Percentiles rank a stretch among this genome's conserved stretches.
phyloP scores from a whole-genome alignment of 2,329 filamentous ascomycete species.

The Xenoacremonium recifei region DNA sequence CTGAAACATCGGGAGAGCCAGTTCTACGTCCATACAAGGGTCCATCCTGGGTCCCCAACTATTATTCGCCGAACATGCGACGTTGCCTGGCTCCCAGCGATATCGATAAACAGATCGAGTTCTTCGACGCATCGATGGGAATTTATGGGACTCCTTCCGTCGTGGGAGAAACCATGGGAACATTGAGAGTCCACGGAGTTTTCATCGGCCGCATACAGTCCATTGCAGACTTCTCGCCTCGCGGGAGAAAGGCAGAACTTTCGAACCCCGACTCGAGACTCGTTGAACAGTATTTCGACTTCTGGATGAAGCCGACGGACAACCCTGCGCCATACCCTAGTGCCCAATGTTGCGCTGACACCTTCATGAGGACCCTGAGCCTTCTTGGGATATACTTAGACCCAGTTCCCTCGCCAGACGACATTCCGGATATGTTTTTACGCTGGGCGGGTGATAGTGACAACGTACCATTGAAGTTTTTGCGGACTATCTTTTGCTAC shows the following conservation, averaged over 20 bases:
- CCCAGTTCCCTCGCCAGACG: background rate
- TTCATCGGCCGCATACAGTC: background rate
- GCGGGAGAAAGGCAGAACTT: background rate
- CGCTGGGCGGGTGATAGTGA: too few species aligned
- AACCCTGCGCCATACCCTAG: background rate
- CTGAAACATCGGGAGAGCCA: background rate
- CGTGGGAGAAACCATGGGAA: background rate
- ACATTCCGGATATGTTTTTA: background rate
- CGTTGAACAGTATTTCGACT: background rate
- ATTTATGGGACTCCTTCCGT: background rate
- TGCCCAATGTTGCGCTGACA: background rate
- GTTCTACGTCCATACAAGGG: background rate
- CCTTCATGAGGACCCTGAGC: background rate
- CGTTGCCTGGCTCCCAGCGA: background rate
- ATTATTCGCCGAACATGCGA: background rate
- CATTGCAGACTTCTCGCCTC: background rate
- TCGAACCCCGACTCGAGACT: background rate
- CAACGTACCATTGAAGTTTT: too few species aligned
- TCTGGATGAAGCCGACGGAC: background rate
- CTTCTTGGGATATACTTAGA: background rate
- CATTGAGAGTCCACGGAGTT: background rate
- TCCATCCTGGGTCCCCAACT: slow-evolving; percentile 2
- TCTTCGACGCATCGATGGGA: background rate
- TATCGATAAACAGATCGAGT: background rate
- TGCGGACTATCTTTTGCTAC: background rate